A percentile compares a stretch with the other conserved stretches of the same genome.
Evolutionary conservation across 495 filamentous ascomycete species (phyloP).

Genomic region (Talaromyces liani): DNA sequence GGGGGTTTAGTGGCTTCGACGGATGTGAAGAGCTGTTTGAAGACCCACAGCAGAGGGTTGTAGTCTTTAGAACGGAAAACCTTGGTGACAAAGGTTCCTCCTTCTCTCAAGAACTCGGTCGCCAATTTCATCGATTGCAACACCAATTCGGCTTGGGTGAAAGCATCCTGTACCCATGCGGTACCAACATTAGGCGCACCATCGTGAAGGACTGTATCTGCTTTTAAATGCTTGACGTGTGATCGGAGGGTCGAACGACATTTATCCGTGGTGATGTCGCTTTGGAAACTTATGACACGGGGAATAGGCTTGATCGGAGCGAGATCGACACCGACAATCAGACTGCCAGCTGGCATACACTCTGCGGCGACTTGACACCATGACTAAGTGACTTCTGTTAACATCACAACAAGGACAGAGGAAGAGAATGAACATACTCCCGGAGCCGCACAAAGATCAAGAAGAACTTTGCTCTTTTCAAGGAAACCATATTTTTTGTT

Average conservation of each 20-base stretch:
- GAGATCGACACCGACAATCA: conserved; percentile 93
- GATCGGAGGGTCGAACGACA: conserved; percentile 84
- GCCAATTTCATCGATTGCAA: conserved; percentile 88
- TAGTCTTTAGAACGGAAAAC: conserved; percentile 98
- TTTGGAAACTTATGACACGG: conserved; percentile 87
- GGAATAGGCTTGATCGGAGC: conserved; percentile 94
- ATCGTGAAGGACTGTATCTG: conserved; percentile 95
- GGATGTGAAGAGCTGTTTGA: conserved; percentile 90
- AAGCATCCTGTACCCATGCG: conserved; percentile 97
- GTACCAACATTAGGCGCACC: conserved; percentile 97
- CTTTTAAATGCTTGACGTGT: conserved; percentile 96
- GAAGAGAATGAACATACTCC: conserved; percentile 54
- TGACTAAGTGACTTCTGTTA: conserved; percentile 41
- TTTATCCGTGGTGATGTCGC: conserved; percentile 96
- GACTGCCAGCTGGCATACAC: conserved; percentile 80
- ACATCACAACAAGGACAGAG: background rate
- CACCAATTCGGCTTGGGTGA: conserved; percentile 92
- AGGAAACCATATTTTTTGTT: conserved; percentile 99
- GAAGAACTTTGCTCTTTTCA: conserved; percentile 87
- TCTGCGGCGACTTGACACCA: conserved; percentile 99
- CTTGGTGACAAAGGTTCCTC: conserved; percentile 94
- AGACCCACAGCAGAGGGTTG: conserved; percentile 93
- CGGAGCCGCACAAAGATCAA: conserved; percentile 96
- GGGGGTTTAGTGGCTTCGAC: conserved; percentile 97
- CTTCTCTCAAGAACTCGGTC: conserved; percentile 84